Percentiles rank a stretch among this genome's conserved stretches.
phyloP scores from a whole-genome alignment of 208 protist genomes.

The Leishmania turanica region DNA sequence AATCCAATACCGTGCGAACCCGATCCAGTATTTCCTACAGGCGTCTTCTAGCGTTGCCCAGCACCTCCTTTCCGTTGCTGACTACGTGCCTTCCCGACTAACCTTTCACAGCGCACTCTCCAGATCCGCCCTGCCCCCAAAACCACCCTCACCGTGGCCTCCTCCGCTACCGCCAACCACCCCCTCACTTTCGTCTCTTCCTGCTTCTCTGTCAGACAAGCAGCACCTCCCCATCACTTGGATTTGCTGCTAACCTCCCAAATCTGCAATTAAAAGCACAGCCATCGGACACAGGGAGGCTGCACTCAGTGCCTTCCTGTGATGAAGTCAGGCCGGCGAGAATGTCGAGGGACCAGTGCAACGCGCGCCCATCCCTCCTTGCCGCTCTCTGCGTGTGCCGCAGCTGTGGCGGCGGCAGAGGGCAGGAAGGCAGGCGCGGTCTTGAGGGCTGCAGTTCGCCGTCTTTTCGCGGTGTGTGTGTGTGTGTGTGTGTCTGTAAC shows the following conservation, averaged over 20 bases:
- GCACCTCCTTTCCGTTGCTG: not conserved
- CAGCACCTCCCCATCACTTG: not conserved
- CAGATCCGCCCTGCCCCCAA: not conserved
- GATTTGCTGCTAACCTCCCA: not conserved
- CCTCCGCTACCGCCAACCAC: not conserved
- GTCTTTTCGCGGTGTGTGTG: not conserved
- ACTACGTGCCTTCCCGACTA: not conserved
- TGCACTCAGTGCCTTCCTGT: slow-evolving; percentile 23
- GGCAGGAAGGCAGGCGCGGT: not conserved
- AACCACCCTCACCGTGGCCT: not conserved
- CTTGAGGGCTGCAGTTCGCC: not conserved
- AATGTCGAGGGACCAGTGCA: not conserved
- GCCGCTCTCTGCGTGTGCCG: not conserved
- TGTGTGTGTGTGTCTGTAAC: not conserved
- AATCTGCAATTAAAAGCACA: not conserved
- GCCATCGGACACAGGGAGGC: slow-evolving; percentile 7
- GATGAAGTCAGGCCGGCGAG: slow-evolving; percentile 12
- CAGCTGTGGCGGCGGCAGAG: not conserved
- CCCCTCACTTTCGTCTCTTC: not conserved
- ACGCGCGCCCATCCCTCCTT: not conserved
- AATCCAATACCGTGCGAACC: not conserved
- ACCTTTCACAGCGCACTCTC: not conserved
- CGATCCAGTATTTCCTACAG: not conserved
- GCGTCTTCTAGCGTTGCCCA: not conserved
- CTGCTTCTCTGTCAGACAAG: not conserved